Evolutionary conservation across 2,329 filamentous ascomycete genomes (phyloP), one percentile per base, ranked within the genome.

Genomic region (Neopestalotiopsis sp.): DNA sequence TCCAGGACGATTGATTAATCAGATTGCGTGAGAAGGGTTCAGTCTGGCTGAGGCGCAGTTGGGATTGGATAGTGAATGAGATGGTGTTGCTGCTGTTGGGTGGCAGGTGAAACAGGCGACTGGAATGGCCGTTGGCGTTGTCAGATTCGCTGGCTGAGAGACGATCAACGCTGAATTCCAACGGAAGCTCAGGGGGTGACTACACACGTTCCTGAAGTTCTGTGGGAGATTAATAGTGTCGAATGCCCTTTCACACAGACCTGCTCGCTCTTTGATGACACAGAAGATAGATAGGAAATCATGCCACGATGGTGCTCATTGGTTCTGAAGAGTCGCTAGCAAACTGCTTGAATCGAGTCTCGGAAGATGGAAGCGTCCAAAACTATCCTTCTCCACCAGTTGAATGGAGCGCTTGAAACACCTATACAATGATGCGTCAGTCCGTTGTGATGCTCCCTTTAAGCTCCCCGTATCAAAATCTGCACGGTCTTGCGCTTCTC

Each of bases 321-420:
- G 77, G 77, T 72, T 67, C 65, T 68, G 68, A 59, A 14, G 57
- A 67, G 69, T 58, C 71, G 72, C 75, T 75, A 71, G 71, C 77
- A 79, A 78, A 78, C 77, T 78, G 72, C 75, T 64, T 78, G 75
- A 79, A 74, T 78, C 77, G 74, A 74, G 77, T 79, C 73, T 79
- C 77, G 76, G 77, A 74, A 75, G 70, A 69, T 72, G 70, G 76
- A 76, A 72, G 72, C 65, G 69, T 75, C 73, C 71, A 74, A 76
- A 74, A 75, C 74, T 58, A 24, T 68, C 72, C 65, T 74, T 73
- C 71, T 71, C 72, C 72, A 70, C 74, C 72, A 67, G 60, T 24
- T 66, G 65, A 70, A 68, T 71, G 69, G 69, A 71, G 65, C 68
- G 68, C 67, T 66, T 71, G 56, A 45, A 34, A 62, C 65, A 68